A percentile compares a stretch with the other conserved stretches of the same genome.
Evolutionary conservation across 169 alveolate species (phyloP).

Genomic region (Plasmodium knowlesi): DNA sequence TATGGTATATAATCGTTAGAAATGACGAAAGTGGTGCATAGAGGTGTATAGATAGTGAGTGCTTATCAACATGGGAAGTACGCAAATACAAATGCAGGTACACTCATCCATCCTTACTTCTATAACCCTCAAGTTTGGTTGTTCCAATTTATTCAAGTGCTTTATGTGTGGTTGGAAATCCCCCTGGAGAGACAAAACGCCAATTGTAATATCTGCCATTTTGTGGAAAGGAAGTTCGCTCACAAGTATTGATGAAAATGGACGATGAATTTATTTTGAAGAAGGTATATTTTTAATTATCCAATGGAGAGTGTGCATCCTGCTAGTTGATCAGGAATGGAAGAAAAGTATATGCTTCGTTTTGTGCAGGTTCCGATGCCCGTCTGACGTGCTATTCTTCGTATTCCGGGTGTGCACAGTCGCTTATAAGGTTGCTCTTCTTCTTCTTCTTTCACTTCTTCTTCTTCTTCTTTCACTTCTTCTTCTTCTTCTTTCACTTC

Average conservation of each 20-base stretch:
- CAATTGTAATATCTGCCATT: slow-evolving; percentile 50
- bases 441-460: too few species aligned
- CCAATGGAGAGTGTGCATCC: neutral
- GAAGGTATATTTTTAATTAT: neutral
- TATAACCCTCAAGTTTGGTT: slow-evolving; percentile 14
- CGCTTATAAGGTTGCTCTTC: neutral
- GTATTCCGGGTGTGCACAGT: neutral
- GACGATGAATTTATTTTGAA: neutral
- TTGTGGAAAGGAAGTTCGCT: neutral
- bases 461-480: too few species aligned
- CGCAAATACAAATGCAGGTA: neutral
- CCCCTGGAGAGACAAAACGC: slow-evolving; percentile 68
- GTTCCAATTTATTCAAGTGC: slow-evolving; percentile 41
- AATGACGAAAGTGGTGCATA: neutral
- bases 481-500: too few species aligned
- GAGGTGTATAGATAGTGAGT: neutral
- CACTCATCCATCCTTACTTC: slow-evolving; percentile 9
- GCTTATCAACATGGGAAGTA: neutral
- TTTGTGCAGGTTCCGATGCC: neutral
- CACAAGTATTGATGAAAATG: neutral
- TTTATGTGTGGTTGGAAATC: slow-evolving; percentile 54
- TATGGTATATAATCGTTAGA: too few species aligned
- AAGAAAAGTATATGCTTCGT: neutral
- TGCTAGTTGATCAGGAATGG: neutral
- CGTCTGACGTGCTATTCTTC: neutral